A percentile compares a stretch with the other conserved stretches of the same genome.
Conservation (phyloP, 352 stramenopile species). For the Bremia lactucae region DNA sequence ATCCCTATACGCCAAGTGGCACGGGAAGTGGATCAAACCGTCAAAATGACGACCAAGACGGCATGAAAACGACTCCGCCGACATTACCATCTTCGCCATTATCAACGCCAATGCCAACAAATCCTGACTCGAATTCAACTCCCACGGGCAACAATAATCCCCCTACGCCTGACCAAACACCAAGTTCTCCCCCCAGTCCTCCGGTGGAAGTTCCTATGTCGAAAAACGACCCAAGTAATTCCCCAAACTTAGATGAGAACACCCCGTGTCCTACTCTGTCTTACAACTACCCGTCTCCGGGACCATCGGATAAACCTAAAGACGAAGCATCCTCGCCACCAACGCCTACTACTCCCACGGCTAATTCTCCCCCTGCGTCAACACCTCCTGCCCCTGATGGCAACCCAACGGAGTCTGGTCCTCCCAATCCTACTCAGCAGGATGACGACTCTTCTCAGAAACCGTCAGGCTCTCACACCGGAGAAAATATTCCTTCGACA, state of each 20-base stretch:
- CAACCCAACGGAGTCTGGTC: neutral
- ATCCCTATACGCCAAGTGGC: slow-evolving; percentile 6
- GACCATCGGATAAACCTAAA: neutral
- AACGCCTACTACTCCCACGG: neutral
- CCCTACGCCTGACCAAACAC: slow-evolving; percentile 1
- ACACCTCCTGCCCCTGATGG: neutral
- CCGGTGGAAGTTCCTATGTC: too few species aligned
- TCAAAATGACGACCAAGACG: slow-evolving; percentile 10
- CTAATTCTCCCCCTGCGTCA: neutral
- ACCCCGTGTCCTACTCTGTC: slow-evolving; percentile 9
- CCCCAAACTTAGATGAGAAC: slow-evolving; percentile 10
- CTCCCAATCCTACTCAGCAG: neutral
- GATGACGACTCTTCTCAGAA: neutral
- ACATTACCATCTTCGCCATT: slow-evolving; percentile 1
- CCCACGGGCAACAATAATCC: too few species aligned
- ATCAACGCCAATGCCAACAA: too few species aligned
- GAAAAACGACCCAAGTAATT: too few species aligned
- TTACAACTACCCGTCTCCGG: slow-evolving; percentile 20
- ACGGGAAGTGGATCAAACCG: slow-evolving; percentile 9
- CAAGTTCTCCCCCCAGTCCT: slow-evolving; percentile 3
- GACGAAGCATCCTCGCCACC: neutral
- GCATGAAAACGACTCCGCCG: slow-evolving; percentile 9
- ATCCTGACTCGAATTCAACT: too few species aligned
- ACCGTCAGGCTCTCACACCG: too few species aligned
- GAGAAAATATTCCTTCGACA: too few species aligned